Evolutionary conservation across 2,329 filamentous ascomycete genomes (phyloP).

Genomic region (Hypoxylon sp.): DNA sequence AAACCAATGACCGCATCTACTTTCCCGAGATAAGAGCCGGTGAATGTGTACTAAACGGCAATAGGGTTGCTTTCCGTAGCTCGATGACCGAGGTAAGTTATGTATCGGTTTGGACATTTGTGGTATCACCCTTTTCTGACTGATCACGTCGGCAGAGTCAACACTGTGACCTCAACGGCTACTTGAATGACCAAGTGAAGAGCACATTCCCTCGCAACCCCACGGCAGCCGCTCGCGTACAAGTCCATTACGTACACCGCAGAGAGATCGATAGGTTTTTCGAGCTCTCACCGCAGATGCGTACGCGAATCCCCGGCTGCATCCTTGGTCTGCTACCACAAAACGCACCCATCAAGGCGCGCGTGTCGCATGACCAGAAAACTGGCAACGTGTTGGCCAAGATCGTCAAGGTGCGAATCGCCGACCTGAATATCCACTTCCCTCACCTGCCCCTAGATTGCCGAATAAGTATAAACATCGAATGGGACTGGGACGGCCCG

Average conservation of each 20-base stretch:
- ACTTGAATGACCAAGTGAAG: slow-evolving; percentile 77
- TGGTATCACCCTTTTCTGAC: slow-evolving; percentile 8
- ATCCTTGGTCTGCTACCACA: slow-evolving; percentile 71
- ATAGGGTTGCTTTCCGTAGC: slow-evolving; percentile 79
- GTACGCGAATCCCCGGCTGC: slow-evolving; percentile 72
- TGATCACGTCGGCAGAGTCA: slow-evolving; percentile 68
- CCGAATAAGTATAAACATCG: slow-evolving; percentile 92
- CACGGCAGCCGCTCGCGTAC: slow-evolving; percentile 64
- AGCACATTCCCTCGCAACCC: slow-evolving; percentile 69
- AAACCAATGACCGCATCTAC: slow-evolving; percentile 75
- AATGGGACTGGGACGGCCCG: slow-evolving; percentile 86
- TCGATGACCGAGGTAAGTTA: slow-evolving; percentile 85
- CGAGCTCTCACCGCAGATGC: slow-evolving; percentile 73
- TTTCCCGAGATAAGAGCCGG: slow-evolving; percentile 70
- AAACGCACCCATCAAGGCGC: slow-evolving; percentile 71
- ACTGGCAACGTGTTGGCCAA: slow-evolving; percentile 78
- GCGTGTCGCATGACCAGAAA: slow-evolving; percentile 82
- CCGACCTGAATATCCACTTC: slow-evolving; percentile 88
- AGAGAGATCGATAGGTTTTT: slow-evolving; percentile 88
- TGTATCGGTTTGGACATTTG: background rate
- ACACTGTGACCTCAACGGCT: slow-evolving; percentile 86
- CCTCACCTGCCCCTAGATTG: slow-evolving; percentile 85
- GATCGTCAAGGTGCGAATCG: slow-evolving; percentile 92
- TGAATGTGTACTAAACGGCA: slow-evolving; percentile 75
- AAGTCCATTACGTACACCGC: slow-evolving; percentile 84